These are phyloP conservation scores for Pelargonium fulgidum DNA, from an alignment of 441 rosid species.

Conservation along the genomic window DNA sequence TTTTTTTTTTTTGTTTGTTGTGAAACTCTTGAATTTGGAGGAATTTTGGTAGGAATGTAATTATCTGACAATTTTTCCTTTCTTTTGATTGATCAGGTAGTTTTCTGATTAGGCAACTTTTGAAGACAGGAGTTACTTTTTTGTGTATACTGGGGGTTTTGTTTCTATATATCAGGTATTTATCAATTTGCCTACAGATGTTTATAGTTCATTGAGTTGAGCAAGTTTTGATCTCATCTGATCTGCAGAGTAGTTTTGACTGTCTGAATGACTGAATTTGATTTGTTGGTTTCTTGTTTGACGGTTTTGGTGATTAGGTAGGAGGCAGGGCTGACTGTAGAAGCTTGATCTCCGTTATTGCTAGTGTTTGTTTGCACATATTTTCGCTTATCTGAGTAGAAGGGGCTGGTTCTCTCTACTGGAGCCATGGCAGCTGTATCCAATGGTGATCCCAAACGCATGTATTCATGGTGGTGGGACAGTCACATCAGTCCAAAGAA, in stretches of 20 bases:
- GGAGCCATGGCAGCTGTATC: background rate
- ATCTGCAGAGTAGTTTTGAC: background rate
- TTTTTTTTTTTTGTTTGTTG: too few relatives aligned
- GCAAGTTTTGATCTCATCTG: background rate
- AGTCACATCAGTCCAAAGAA: conserved; percentile 5
- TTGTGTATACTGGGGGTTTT: background rate
- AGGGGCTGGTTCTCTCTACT: background rate
- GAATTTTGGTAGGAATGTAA: background rate
- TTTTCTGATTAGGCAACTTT: background rate
- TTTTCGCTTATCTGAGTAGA: background rate
- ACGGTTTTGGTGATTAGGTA: conserved; percentile 7
- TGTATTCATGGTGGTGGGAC: conserved; percentile 10
- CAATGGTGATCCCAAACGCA: conserved; percentile 1
- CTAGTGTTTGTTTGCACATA: too few relatives aligned
- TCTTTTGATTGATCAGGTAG: background rate
- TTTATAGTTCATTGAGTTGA: too few relatives aligned
- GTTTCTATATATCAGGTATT: background rate
- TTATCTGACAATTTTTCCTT: background rate
- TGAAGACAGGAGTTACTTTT: background rate
- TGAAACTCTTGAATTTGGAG: background rate
- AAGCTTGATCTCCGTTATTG: too few relatives aligned
- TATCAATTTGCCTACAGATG: too few relatives aligned
- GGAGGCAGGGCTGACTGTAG: background rate
- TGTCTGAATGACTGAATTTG: too few relatives aligned
- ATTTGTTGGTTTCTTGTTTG: conserved; percentile 1